Base-by-base conservation (phyloP, 352 stramenopile genomes). In the Pythium folliculosum region DNA sequence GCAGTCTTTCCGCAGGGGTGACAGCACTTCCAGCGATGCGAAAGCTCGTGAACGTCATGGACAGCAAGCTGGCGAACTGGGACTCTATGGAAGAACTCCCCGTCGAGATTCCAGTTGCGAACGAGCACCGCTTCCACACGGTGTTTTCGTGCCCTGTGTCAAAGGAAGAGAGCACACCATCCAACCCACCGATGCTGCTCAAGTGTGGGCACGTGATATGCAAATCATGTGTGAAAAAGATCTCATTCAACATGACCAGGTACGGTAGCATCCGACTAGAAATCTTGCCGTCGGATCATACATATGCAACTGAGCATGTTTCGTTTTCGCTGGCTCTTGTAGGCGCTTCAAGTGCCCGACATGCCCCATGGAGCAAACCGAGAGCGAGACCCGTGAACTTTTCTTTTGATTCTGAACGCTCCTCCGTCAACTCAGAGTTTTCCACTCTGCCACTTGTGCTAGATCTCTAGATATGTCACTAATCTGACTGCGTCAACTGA, bases 271-370 rank as follows among this genome's bases (percentile, higher is more conserved):
- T 47, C 6, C 0, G 40, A 47, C 2, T 47, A 21, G 27, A 2
- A 5, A 32, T 32, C 27, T 32, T 47, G 40, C 40, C 5, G 17
- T n/a, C 14, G 40, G 14, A 47, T 9, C 17, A 13, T 7, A 21
- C 17, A 13, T 7, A 21, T 30, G 13, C 48, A 0, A 13, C 21
- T 44, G 19, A 47, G n/a, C 30, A 43, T 38, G 21, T 56, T 53
- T 13, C 12, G 7, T 47, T 72, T n/a, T 25, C 60, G 50, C 1
- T 53, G 13, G 14, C 19, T 17, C 13, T 35, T 59, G 27, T 44
- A 91, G 83, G 30, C 74, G 82, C 69, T 96, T 96, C 74, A 96
- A 96, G 75, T 96, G 89, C 60, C 88, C 88, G 35, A 94, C 85
- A 5, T 96, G 89, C 62, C 89, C 89, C 13, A 76, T 91, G 38